These are phyloP conservation scores for Eutypella sp. DNA, from an alignment of 2,329 filamentous ascomycete genomes.

Conservation along the genomic window DNA sequence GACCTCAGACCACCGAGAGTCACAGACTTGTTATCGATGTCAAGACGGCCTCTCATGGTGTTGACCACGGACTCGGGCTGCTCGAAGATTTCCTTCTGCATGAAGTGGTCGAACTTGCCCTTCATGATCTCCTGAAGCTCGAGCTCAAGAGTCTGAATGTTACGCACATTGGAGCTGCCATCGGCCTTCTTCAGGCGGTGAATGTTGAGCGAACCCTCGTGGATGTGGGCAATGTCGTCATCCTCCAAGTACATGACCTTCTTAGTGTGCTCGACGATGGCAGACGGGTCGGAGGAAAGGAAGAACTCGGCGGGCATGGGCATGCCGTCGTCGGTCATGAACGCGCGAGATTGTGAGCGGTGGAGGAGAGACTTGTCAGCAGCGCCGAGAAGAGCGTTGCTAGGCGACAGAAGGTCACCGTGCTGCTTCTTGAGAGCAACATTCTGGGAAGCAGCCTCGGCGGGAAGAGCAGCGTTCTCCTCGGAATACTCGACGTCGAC, in stretches of 20 bases:
- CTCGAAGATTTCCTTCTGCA: constrained; percentile 99
- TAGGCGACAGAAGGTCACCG: constrained; percentile 61
- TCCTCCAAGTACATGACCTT: constrained; percentile 99
- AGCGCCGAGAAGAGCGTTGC: constrained; percentile 67
- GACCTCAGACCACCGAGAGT: constrained; percentile 93
- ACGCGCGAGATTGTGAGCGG: constrained; percentile 96
- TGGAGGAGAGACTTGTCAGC: constrained; percentile 97
- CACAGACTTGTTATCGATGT: constrained; percentile 87
- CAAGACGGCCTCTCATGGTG: constrained; percentile 98
- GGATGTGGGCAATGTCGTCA: constrained; percentile 98
- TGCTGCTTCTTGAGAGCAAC: constrained; percentile 89
- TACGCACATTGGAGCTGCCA: constrained; percentile 92
- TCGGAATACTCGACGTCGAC: constrained; percentile 97
- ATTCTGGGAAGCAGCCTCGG: constrained; percentile 93
- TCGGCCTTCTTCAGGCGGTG: constrained; percentile 97
- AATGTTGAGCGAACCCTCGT: constrained; percentile 98
- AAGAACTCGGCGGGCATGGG: constrained; percentile 99
- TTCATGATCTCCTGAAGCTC: constrained; percentile 99
- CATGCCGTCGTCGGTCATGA: constrained; percentile 97
- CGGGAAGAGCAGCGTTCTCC: constrained; percentile 75
- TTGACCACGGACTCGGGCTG: constrained; percentile 99
- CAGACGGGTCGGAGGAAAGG: constrained; percentile 95
- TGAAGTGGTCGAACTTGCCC: constrained; percentile 99
- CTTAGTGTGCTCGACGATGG: constrained; percentile 99
- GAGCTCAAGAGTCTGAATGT: constrained; percentile 97